Percentiles rank a stretch among this genome's conserved stretches.
Conservation (phyloP, 768 basidiomycete species). For the Suillus subaureus region DNA sequence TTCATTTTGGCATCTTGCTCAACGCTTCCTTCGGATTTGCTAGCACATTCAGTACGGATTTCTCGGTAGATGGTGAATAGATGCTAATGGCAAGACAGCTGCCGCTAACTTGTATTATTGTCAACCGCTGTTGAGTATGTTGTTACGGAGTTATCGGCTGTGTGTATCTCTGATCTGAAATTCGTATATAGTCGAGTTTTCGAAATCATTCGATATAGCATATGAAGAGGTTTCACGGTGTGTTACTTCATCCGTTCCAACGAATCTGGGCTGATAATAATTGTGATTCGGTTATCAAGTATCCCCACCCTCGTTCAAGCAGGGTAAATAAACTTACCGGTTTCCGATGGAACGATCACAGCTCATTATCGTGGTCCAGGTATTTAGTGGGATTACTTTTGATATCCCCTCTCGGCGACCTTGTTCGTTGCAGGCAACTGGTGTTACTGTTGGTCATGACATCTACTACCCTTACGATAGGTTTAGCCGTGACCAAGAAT, state of each 20-base stretch:
- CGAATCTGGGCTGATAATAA: conserved; percentile 7
- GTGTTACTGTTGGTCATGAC: conserved; percentile 57
- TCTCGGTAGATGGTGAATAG: background rate
- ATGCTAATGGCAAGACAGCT: conserved; percentile 34
- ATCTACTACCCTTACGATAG: conserved; percentile 66
- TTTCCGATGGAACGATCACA: background rate
- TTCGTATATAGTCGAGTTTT: conserved; percentile 31
- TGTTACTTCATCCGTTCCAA: background rate
- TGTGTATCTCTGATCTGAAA: background rate
- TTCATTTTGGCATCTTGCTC: conserved; percentile 52
- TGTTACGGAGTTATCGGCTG: background rate
- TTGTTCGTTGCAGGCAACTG: conserved; percentile 74
- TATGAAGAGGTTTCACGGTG: conserved; percentile 38
- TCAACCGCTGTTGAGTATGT: conserved; percentile 74
- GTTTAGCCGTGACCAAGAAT: conserved; percentile 62
- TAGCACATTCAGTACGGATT: conserved; percentile 45
- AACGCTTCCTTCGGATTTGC: conserved; percentile 66
- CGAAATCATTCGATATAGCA: conserved; percentile 42
- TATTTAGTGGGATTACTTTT: conserved; percentile 75
- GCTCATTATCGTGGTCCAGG: conserved; percentile 34
- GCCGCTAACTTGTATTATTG: conserved; percentile 84
- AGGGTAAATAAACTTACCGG: conserved; percentile 44
- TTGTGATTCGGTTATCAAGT: conserved; percentile 33
- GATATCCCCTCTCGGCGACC: conserved; percentile 82
- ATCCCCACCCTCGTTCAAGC: conserved; percentile 71